Evolutionary conservation across 1,284 basidiomycete species (phyloP).

Genomic region (Trichosporon inkin): DNA sequence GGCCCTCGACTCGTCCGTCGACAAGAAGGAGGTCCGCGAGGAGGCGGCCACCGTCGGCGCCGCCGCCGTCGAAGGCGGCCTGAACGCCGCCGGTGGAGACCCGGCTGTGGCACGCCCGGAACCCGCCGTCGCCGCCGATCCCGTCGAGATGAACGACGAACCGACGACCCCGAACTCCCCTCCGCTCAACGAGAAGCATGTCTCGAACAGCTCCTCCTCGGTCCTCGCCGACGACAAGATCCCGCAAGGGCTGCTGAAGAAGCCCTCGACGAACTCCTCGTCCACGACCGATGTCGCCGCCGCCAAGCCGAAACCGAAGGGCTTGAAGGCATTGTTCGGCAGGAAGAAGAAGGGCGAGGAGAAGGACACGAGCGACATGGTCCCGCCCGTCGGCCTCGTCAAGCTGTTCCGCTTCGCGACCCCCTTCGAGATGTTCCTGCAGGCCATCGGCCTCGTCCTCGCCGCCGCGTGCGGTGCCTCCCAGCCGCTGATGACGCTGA

Average conservation of each 20-base stretch:
- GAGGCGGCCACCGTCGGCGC: not conserved
- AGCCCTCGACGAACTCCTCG: not conserved
- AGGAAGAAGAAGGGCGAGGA: slow-evolving; percentile 15
- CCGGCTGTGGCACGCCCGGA: not conserved
- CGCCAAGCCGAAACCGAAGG: slow-evolving; percentile 11
- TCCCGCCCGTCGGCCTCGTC: slow-evolving; percentile 35
- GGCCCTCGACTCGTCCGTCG: slow-evolving; percentile 2
- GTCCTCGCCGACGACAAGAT: slow-evolving; percentile 2
- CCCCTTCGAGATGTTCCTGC: slow-evolving; percentile 33
- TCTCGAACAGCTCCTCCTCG: not conserved
- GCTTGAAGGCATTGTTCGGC: slow-evolving; percentile 1
- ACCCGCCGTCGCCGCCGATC: not conserved
- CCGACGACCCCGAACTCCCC: not conserved
- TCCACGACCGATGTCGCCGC: slow-evolving; percentile 1
- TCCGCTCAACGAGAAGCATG: not conserved
- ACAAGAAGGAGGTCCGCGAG: not conserved
- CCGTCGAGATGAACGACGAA: slow-evolving; percentile 1
- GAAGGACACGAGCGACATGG: slow-evolving; percentile 10
- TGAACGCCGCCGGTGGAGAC: not conserved
- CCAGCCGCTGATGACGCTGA: slow-evolving; percentile 48
- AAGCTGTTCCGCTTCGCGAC: slow-evolving; percentile 45
- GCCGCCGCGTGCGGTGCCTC: slow-evolving; percentile 45
- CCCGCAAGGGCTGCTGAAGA: not conserved
- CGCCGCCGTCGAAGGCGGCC: not conserved
- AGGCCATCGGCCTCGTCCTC: slow-evolving; percentile 44